A percentile compares a stretch with the other conserved stretches of the same genome.
These are phyloP conservation scores for Solanum dulcamara DNA, from an alignment of 257 asterid species.

Conservation along the genomic window DNA sequence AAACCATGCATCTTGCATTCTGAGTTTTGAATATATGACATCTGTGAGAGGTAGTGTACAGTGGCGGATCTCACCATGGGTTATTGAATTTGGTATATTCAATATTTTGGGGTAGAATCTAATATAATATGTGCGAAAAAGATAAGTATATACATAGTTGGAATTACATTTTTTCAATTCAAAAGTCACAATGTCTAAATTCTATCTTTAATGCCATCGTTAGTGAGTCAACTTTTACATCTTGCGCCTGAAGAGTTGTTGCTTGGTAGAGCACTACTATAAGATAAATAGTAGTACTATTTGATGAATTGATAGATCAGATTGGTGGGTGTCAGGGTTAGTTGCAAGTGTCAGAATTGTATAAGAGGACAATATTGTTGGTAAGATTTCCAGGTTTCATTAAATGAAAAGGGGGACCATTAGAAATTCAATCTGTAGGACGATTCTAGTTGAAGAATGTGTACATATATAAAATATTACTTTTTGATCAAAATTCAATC, in stretches of 20 bases:
- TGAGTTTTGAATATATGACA: not conserved
- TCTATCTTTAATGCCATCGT: fast-evolving
- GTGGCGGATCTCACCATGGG: not conserved
- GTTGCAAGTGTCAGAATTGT: not conserved
- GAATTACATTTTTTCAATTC: not conserved
- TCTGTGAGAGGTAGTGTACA: not conserved
- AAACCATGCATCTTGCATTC: too few species aligned
- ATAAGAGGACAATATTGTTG: not conserved
- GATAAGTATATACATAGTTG: not conserved
- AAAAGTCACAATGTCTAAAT: not conserved
- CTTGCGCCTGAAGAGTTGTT: not conserved
- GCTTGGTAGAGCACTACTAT: not conserved
- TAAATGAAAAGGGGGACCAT: not conserved
- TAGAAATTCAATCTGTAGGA: not conserved
- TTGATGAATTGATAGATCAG: not conserved
- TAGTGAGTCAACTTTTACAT: not conserved
- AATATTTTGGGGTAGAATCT: not conserved
- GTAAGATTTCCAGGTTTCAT: not conserved
- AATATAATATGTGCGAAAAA: not conserved
- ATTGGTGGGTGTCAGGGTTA: not conserved
- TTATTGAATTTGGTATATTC: not conserved
- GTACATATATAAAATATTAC: not conserved
- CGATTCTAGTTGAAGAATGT: not conserved
- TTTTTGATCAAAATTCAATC: not conserved
- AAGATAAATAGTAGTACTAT: too few species aligned